Evolutionary conservation across 768 basidiomycete species (phyloP).

Genomic region (Phlebiopsis gigantea): DNA sequence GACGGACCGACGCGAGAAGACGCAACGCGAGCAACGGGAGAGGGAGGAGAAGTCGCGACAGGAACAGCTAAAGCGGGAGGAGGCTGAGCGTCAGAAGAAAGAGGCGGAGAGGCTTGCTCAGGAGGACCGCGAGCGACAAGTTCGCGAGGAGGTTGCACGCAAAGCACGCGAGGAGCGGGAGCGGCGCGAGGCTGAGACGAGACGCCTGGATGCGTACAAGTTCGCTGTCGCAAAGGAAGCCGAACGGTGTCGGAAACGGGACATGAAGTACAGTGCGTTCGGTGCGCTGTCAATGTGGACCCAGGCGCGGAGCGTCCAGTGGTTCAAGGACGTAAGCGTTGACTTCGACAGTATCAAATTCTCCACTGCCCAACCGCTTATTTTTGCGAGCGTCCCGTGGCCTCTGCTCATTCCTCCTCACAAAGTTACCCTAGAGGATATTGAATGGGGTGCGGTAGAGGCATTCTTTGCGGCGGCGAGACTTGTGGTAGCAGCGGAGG

Average conservation of each 20-base stretch:
- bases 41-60: neutral
- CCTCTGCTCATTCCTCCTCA: constrained; percentile 56
- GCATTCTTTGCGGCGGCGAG: constrained; percentile 58
- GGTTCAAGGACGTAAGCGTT: constrained; percentile 4
- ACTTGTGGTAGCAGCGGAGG: constrained; percentile 39
- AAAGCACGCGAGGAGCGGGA: neutral
- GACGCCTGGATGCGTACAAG: neutral
- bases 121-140: neutral
- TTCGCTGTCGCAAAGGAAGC: neutral
- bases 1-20: neutral
- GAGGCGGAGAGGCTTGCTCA: neutral
- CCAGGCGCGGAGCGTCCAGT: neutral
- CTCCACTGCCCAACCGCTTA: constrained; percentile 42
- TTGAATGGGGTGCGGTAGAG: constrained; percentile 69
- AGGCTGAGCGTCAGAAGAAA: neutral
- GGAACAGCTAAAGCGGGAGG: neutral
- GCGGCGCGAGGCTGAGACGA: neutral
- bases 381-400: constrained; percentile 69
- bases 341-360: constrained; percentile 62
- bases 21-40: neutral
- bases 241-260: neutral
- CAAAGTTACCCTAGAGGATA: constrained; percentile 51
- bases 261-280: neutral
- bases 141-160: neutral
- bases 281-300: neutral